Percentiles rank a stretch among this genome's conserved stretches.
These are phyloP conservation scores for Diaporthe ampelina DNA, from an alignment of 2,329 filamentous ascomycete species.

Conservation along the genomic window DNA sequence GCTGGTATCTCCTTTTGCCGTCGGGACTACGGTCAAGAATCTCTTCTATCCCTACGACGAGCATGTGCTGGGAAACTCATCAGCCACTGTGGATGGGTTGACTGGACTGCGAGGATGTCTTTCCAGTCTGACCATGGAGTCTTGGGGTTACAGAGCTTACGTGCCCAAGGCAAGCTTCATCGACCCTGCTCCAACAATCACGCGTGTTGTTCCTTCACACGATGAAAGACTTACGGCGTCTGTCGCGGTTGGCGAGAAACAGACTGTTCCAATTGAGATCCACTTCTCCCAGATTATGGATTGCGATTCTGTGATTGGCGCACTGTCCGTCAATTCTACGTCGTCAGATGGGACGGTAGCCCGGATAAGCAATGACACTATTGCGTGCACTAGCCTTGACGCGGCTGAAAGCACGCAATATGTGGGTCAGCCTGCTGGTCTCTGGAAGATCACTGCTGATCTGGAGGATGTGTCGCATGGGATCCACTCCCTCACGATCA, in stretches of 20 bases:
- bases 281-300: slow-evolving; percentile 74
- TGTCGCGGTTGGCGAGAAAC: slow-evolving; percentile 54
- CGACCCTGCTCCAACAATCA: slow-evolving; percentile 69
- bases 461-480: slow-evolving; percentile 71
- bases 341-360: slow-evolving; percentile 60
- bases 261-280: slow-evolving; percentile 48
- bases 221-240: slow-evolving; percentile 55
- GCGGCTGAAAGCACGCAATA: slow-evolving; percentile 52
- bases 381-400: slow-evolving; percentile 59
- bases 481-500: slow-evolving; percentile 70
- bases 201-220: slow-evolving; percentile 72
- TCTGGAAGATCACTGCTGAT: slow-evolving; percentile 66
- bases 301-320: slow-evolving; percentile 66
- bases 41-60: slow-evolving; percentile 74
- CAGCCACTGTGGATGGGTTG: slow-evolving; percentile 60
- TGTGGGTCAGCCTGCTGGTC: slow-evolving; percentile 66
- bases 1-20: slow-evolving; percentile 69
- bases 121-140: slow-evolving; percentile 62
- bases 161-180: slow-evolving; percentile 66
- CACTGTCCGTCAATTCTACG: slow-evolving; percentile 66
- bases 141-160: slow-evolving; percentile 72
- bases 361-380: slow-evolving; percentile 57
- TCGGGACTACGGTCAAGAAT: slow-evolving; percentile 70
- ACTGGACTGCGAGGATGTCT: slow-evolving; percentile 68
- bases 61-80: slow-evolving; percentile 62